phyloP scores from a whole-genome alignment of 2,329 filamentous ascomycete genomes.

The Fragosphaeria purpurea region DNA sequence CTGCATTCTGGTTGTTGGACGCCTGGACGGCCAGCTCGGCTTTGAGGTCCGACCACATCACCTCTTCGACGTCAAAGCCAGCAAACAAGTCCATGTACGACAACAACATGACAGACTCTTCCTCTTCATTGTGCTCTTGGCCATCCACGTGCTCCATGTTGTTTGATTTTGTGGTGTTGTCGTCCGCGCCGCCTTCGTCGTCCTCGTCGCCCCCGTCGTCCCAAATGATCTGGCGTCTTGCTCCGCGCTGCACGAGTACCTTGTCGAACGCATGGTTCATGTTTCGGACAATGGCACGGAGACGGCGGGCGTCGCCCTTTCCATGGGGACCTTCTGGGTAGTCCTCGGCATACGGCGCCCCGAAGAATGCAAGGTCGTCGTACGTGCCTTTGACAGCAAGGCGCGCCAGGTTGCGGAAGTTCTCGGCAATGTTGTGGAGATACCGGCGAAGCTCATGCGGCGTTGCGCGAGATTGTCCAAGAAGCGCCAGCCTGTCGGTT shows the following conservation, averaged over 20 bases:
- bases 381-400: not conserved
- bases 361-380: not conserved
- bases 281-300: not conserved
- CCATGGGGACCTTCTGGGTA: not conserved
- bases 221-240: not conserved
- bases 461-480: too few relatives aligned
- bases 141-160: too few relatives aligned
- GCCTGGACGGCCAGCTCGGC: not conserved
- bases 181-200: too few relatives aligned
- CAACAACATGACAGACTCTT: too few relatives aligned
- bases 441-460: slow-evolving; percentile 22
- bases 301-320: not conserved
- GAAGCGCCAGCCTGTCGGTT: too few relatives aligned
- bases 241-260: not conserved
- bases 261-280: not conserved
- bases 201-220: not conserved
- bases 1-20: not conserved
- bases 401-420: slow-evolving; percentile 18
- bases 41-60: too few relatives aligned
- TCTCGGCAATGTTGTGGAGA: slow-evolving; percentile 24
- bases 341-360: not conserved
- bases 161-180: too few relatives aligned
- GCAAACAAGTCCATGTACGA: too few relatives aligned
- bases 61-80: too few relatives aligned
- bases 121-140: too few relatives aligned